phyloP scores from a whole-genome alignment of 257 asterid genomes.

The Linaria vulgaris region DNA sequence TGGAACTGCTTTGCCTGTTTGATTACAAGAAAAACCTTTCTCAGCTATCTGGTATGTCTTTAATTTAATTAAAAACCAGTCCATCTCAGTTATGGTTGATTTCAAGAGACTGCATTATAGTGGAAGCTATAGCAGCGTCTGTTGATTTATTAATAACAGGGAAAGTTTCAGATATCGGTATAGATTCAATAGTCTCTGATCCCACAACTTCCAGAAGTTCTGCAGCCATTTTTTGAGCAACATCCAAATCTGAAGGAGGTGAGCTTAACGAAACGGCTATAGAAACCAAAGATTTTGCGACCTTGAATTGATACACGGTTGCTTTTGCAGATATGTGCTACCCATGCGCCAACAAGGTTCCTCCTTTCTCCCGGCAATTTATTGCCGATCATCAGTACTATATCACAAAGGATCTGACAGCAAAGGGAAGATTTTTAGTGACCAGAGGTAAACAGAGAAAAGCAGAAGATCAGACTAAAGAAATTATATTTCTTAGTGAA shows the following conservation, averaged over 20 bases:
- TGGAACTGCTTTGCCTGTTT: conserved; percentile 38
- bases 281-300: conserved; percentile 55
- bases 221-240: conserved; percentile 57
- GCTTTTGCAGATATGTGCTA: conserved; percentile 48
- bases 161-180: conserved; percentile 51
- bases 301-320: conserved; percentile 47
- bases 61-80: conserved; percentile 56
- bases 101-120: conserved; percentile 58
- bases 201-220: conserved; percentile 60
- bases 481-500: background rate
- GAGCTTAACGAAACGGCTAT: conserved; percentile 53
- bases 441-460: conserved; percentile 8
- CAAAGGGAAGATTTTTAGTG: background rate
- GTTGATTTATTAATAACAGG: conserved; percentile 61
- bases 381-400: conserved; percentile 55
- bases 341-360: conserved; percentile 61
- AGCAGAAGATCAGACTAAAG: conserved; percentile 14
- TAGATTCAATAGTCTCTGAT: conserved; percentile 41
- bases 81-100: conserved; percentile 55
- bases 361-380: conserved; percentile 53
- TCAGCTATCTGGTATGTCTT: conserved; percentile 47
- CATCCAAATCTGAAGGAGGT: conserved; percentile 57
- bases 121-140: conserved; percentile 54
- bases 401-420: conserved; percentile 58
- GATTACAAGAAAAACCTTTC: conserved; percentile 47